Base-by-base conservation (phyloP, 2,329 filamentous ascomycete species). In the Mycosphaerella sp. region DNA sequence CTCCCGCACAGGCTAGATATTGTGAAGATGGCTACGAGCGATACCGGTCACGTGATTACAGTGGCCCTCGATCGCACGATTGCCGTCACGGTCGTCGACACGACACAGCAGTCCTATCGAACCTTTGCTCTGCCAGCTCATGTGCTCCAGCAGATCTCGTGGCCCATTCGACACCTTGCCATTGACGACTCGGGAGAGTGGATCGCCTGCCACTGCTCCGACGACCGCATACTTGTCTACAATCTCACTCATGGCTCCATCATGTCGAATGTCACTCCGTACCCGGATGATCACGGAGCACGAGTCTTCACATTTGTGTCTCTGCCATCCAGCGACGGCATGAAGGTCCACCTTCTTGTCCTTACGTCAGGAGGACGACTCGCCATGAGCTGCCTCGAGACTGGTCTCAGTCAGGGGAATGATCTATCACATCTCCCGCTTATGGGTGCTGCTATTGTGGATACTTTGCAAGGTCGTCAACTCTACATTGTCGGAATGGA, bases 11-110 rank as follows among this genome's bases (percentile, higher is more conserved):
- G 74, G 6, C 75, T 92, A 10, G 87, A 92, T 64, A 76, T 92
- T 39, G 80, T 81, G 10, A 78, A 84, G 65, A 70, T 92, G 56
- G 71, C 77, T 4, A 77, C 83, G 12, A 86, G 81, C 6, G 73
- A 78, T 1, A 79, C 80, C 48, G 86, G 86, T 0, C 77, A 85
- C 49, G 70, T 91, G 21, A 80, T 85, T 4, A 87, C 86, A 1
- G 78, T 87, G 38, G 85, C 84, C 0, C 73, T 92, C 1, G 88
- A 92, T 64, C 78, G 86, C 45, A 74, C 77, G 9, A 82, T 89
- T 11, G 78, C 59, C 3, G 52, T 67, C 9, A 59, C 61, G 2
- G 39, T 60, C 6, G 53, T 55, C n/a, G 64, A 69, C 44, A 42
- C 54, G 8, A 43, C 38, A 17, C 59, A 54, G 40, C 55, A 63